These are phyloP conservation scores for Colletotrichum phormii DNA, from an alignment of 2,329 filamentous ascomycete species.

Conservation along the genomic window DNA sequence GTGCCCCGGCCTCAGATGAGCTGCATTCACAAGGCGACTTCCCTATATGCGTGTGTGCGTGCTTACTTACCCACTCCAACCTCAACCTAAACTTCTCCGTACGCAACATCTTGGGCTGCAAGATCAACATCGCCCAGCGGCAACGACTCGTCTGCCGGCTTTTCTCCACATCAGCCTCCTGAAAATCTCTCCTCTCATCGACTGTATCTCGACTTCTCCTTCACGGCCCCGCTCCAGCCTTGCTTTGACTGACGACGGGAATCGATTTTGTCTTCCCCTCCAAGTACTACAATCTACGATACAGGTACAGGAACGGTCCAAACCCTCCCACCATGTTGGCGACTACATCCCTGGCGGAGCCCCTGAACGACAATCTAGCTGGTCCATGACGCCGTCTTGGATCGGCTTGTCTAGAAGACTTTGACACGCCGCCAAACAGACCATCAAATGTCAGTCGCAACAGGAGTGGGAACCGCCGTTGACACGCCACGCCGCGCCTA, in stretches of 20 bases:
- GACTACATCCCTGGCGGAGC: neutral
- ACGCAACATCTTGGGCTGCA: neutral
- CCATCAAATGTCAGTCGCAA: constrained; percentile 4
- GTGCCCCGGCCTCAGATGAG: neutral
- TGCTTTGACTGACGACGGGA: neutral
- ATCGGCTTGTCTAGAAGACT: neutral
- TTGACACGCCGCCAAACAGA: constrained; percentile 12
- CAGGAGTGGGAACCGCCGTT: constrained; percentile 2
- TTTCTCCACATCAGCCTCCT: neutral
- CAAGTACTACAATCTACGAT: neutral
- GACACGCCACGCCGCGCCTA: constrained; percentile 3
- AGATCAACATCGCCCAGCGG: neutral
- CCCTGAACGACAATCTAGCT: neutral
- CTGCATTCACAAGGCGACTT: neutral
- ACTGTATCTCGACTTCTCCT: neutral
- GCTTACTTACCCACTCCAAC: neutral
- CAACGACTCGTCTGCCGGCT: neutral
- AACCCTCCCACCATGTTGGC: neutral
- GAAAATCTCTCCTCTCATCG: neutral
- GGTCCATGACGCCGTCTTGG: neutral
- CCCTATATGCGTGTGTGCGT: neutral
- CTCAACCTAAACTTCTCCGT: neutral
- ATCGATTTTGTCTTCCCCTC: neutral
- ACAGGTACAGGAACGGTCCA: neutral
- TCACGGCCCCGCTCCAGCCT: neutral